Percentiles rank a stretch among this genome's conserved stretches.
Evolutionary conservation across 78 protist species (phyloP).

Genomic region (Planoprotostelium fungivorum): DNA sequence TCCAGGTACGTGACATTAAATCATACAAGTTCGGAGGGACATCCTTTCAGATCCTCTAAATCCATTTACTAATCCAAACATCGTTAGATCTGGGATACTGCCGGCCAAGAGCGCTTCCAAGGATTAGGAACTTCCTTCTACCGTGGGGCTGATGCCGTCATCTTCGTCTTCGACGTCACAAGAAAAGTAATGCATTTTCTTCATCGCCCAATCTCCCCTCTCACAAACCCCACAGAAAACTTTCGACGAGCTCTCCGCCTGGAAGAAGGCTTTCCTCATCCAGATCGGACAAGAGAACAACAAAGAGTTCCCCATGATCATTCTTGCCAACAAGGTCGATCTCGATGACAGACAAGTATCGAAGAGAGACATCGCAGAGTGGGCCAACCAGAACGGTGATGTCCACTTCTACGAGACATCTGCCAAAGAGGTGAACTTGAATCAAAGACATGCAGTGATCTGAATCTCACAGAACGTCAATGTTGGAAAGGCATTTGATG

Average conservation of each 20-base stretch:
- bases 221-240: neutral
- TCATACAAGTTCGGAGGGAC: neutral
- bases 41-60: no score
- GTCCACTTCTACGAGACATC: conserved; percentile 6
- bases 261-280: conserved; percentile 8
- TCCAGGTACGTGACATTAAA: neutral
- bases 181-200: neutral
- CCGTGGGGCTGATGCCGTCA: conserved; percentile 63
- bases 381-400: neutral
- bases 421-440: conserved; percentile 12
- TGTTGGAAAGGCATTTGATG: neutral
- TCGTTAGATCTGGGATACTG: conserved; percentile 62
- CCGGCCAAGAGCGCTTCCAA: conserved; percentile 82
- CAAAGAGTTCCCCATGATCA: conserved; percentile 3
- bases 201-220: neutral
- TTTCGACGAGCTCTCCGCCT: conserved; percentile 3
- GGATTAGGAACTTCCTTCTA: conserved; percentile 62
- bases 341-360: conserved; percentile 3
- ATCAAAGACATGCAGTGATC: no score
- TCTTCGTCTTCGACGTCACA: conserved; percentile 51
- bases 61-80: no score
- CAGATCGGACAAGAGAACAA: conserved; percentile 2
- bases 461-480: no score
- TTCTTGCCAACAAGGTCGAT: conserved; percentile 12
- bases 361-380: conserved; percentile 3